phyloP scores from a whole-genome alignment of 768 basidiomycete species.

The Lepiota venenata region DNA sequence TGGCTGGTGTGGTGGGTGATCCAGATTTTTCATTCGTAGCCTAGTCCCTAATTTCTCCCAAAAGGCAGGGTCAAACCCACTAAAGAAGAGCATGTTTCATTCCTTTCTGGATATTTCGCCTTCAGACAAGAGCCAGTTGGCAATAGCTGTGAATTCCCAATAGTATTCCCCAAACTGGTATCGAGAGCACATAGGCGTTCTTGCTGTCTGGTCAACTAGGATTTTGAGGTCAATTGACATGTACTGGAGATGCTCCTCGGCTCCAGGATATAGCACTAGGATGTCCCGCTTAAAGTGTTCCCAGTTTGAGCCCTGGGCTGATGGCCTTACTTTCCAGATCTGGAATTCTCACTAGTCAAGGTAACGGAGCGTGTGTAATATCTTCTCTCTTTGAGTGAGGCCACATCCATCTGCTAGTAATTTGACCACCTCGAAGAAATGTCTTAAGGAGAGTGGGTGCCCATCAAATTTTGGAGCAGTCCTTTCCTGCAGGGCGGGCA shows the following conservation, averaged over 20 bases:
- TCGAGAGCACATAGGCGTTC: not conserved
- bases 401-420: not conserved
- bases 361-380: not conserved
- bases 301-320: not conserved
- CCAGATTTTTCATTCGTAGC: not conserved
- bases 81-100: not conserved
- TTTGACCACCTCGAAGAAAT: not conserved
- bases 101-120: not conserved
- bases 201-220: not conserved
- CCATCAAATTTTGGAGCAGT: not conserved
- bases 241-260: not conserved
- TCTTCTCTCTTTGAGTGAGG: not conserved
- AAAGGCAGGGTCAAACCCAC: slow-evolving; percentile 10
- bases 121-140: not conserved
- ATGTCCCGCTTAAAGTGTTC: not conserved
- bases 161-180: slow-evolving; percentile 11
- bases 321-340: too few relatives aligned
- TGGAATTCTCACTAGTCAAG: not conserved
- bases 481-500: not conserved
- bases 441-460: not conserved
- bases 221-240: not conserved
- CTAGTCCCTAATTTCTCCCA: not conserved
- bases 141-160: not conserved
- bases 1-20: slow-evolving; percentile 13
- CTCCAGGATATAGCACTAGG: not conserved